Base-by-base conservation (phyloP, 2,329 filamentous ascomycete genomes). In the Pezicula neosporulosa region DNA sequence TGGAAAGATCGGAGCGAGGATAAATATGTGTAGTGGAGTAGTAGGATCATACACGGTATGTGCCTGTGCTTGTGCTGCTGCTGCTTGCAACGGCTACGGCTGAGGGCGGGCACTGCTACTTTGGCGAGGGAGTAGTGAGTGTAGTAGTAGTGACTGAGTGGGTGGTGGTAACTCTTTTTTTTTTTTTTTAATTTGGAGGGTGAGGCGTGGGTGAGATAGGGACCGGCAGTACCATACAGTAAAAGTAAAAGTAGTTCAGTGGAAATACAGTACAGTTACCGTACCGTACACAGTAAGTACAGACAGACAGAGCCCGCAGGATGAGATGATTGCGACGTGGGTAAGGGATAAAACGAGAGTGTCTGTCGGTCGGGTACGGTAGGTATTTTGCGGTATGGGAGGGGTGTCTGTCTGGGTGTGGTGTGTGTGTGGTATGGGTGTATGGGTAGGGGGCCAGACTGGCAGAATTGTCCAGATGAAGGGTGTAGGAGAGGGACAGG, bases 1-100 rank as follows among this genome's bases (percentile, higher is more conserved):
- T 30, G 55, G 50, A 60, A 46, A 54, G 62, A 63, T 65, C 63
- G 50, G 60, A 64, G 59, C 60, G 59, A 65, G 62, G 62, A 60
- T 60, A 55, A 58, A 58, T 49, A 52, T 12, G 10, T 6, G 16
- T 28, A 21, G 43, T 44, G 43, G 43, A 30, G 21, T 46, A 53
- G 54, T 47, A 48, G 50, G 45, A 49, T 33, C 36, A 35, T 38
- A 45, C 45, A 24, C 30, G 18, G 39, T 33, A 38, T 49, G 36
- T 50, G 47, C 49, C 39, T 44, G 41, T 33, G 13, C 44, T 30
- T 49, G 36, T 50, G 47, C 49, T 43, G 42, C 36, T 33, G 13
- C 44, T 30, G 18, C 10, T n/a, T 41, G 28, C 24, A 4, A 16
- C 10, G 21, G 19, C 15, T 6, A 16, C 10, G 21, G 19, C 15